Percentiles rank a stretch among this genome's conserved stretches.
phyloP scores from a whole-genome alignment of 2,329 filamentous ascomycete genomes.

The Fusarium verrucosum region DNA sequence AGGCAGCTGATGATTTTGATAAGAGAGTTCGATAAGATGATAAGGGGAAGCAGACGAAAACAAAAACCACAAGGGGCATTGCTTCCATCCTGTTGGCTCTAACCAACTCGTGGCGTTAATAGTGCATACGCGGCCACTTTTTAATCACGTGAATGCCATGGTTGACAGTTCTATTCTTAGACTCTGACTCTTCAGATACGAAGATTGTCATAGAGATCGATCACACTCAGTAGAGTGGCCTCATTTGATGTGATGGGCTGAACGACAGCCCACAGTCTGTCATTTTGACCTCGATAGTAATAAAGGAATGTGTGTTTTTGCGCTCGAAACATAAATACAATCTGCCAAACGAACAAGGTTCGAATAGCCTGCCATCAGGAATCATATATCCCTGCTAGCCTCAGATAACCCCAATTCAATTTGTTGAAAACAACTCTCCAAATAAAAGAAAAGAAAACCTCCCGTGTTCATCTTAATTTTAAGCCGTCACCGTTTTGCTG shows the following conservation, averaged over 20 bases:
- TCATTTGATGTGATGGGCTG: background rate
- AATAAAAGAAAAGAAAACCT: background rate
- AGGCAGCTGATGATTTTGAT: constrained; percentile 18
- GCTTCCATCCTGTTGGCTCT: constrained; percentile 1
- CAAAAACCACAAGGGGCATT: background rate
- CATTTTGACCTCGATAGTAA: background rate
- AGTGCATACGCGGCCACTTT: constrained; percentile 28
- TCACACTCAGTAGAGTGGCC: background rate
- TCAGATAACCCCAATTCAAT: background rate
- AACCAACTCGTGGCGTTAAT: constrained; percentile 20
- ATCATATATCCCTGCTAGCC: background rate
- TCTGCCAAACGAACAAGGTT: background rate
- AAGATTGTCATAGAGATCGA: background rate
- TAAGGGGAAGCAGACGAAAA: constrained; percentile 3
- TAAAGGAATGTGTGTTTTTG: too few relatives aligned
- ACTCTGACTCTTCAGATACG: constrained; percentile 8
- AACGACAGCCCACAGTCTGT: background rate
- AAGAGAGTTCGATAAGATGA: constrained; percentile 25
- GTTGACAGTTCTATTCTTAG: constrained; percentile 23
- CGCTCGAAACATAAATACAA: too few relatives aligned
- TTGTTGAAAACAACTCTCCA: background rate
- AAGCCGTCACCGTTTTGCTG: background rate
- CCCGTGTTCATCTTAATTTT: background rate
- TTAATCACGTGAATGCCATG: constrained; percentile 14
- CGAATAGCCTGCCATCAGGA: too few relatives aligned